Conservation (phyloP, 1,284 basidiomycete species). For the Ceratobasidium sp. region DNA sequence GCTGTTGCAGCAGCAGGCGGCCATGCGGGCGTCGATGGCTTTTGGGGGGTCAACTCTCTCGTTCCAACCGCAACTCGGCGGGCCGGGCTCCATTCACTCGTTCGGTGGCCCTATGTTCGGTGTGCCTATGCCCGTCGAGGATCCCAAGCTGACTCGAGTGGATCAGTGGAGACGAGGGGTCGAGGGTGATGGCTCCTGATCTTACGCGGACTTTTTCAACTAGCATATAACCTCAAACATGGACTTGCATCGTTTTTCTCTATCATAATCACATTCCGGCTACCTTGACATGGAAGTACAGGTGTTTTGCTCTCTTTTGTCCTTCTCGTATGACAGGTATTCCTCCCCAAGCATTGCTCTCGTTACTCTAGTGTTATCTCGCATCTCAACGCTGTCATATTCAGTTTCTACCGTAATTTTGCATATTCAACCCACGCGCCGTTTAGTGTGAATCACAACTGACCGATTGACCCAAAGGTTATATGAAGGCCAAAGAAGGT, state of each 20-base stretch:
- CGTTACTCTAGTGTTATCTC: background rate
- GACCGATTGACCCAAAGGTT: too few relatives aligned
- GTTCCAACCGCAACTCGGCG: slow-evolving; percentile 36
- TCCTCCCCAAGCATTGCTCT: slow-evolving; percentile 11
- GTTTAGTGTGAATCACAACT: too few relatives aligned
- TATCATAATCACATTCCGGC: background rate
- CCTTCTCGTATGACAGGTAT: background rate
- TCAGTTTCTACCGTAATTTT: background rate
- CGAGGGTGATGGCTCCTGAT: slow-evolving; percentile 16
- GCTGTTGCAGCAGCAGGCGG: slow-evolving; percentile 81
- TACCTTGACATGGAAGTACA: slow-evolving; percentile 12
- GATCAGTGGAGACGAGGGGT: slow-evolving; percentile 78
- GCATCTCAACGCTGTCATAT: background rate
- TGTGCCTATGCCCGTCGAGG: slow-evolving; percentile 1
- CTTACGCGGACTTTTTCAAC: slow-evolving; percentile 10
- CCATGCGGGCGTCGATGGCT: slow-evolving; percentile 76
- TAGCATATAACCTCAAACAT: slow-evolving; percentile 21
- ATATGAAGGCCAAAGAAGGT: too few relatives aligned
- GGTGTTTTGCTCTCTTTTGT: background rate
- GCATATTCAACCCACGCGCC: slow-evolving; percentile 10
- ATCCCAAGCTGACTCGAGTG: slow-evolving; percentile 58
- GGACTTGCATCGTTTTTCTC: background rate
- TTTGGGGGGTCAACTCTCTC: slow-evolving; percentile 66
- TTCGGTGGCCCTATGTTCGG: slow-evolving; percentile 32
- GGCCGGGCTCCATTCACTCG: slow-evolving; percentile 38